phyloP scores from a whole-genome alignment of 129 eudicot genomes.

The Centaurea solstitialis region DNA sequence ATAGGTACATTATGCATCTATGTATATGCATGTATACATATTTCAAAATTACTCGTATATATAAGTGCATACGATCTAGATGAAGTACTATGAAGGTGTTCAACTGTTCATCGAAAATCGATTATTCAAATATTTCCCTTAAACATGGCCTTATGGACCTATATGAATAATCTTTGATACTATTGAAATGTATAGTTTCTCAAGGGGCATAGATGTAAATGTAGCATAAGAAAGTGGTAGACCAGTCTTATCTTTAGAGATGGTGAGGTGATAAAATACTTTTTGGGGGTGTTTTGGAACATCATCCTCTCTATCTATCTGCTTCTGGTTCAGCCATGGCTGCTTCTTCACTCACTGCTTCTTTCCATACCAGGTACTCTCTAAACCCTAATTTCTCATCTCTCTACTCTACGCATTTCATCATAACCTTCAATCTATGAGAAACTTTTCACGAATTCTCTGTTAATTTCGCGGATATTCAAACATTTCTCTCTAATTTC shows the following conservation, averaged over 20 bases:
- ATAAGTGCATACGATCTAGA: too few relatives aligned
- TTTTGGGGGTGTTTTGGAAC: conserved; percentile 1
- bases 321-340: conserved; percentile 24
- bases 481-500: neutral
- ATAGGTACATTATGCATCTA: too few relatives aligned
- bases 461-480: neutral
- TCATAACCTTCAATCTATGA: neutral
- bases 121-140: too few relatives aligned
- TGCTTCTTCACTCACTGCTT: conserved; percentile 23
- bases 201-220: neutral
- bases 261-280: conserved; percentile 24
- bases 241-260: conserved; percentile 19
- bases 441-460: neutral
- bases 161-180: too few relatives aligned
- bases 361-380: conserved; percentile 27
- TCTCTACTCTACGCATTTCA: neutral
- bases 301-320: conserved; percentile 19
- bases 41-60: too few relatives aligned
- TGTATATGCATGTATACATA: too few relatives aligned
- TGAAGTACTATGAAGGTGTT: too few relatives aligned
- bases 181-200: too few relatives aligned
- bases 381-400: conserved; percentile 18
- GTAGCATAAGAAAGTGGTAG: neutral
- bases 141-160: too few relatives aligned
- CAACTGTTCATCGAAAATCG: too few relatives aligned